These are phyloP conservation scores for Ogataea corticis DNA, from an alignment of 805 yeast species.

Conservation along the genomic window DNA sequence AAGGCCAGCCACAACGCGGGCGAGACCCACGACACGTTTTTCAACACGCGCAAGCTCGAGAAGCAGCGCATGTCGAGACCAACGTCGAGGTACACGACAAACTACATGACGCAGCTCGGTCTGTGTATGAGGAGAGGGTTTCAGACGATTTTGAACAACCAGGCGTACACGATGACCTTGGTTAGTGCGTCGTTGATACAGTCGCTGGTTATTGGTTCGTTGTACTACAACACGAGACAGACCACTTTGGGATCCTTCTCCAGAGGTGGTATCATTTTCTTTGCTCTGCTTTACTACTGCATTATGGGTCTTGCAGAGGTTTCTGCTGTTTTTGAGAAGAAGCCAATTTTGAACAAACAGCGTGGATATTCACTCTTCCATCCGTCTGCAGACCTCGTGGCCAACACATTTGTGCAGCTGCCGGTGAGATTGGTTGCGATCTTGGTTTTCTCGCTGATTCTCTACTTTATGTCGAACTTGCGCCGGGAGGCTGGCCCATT, in stretches of 20 bases:
- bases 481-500: slow-evolving; percentile 55
- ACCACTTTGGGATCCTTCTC: slow-evolving; percentile 58
- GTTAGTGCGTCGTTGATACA: slow-evolving; percentile 54
- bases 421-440: slow-evolving; percentile 57
- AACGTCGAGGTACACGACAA: slow-evolving; percentile 40
- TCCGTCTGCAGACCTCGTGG: slow-evolving; percentile 64
- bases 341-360: slow-evolving; percentile 66
- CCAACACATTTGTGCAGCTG: slow-evolving; percentile 54
- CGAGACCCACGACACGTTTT: slow-evolving; percentile 34
- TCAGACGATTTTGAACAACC: slow-evolving; percentile 56
- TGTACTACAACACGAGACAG: slow-evolving; percentile 51
- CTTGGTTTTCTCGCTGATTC: slow-evolving; percentile 44
- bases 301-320: slow-evolving; percentile 64
- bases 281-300: slow-evolving; percentile 59
- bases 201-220: slow-evolving; percentile 61
- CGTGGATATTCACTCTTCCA: slow-evolving; percentile 62
- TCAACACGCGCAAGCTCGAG: slow-evolving; percentile 33
- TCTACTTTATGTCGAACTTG: slow-evolving; percentile 56
- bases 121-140: slow-evolving; percentile 55
- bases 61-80: slow-evolving; percentile 42
- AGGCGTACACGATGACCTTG: slow-evolving; percentile 50
- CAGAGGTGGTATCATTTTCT: slow-evolving; percentile 65
- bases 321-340: slow-evolving; percentile 55
- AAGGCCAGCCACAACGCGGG: slow-evolving; percentile 31
- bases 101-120: slow-evolving; percentile 49